phyloP scores from a whole-genome alignment of 306 rosid genomes.

The Delonix regia region DNA sequence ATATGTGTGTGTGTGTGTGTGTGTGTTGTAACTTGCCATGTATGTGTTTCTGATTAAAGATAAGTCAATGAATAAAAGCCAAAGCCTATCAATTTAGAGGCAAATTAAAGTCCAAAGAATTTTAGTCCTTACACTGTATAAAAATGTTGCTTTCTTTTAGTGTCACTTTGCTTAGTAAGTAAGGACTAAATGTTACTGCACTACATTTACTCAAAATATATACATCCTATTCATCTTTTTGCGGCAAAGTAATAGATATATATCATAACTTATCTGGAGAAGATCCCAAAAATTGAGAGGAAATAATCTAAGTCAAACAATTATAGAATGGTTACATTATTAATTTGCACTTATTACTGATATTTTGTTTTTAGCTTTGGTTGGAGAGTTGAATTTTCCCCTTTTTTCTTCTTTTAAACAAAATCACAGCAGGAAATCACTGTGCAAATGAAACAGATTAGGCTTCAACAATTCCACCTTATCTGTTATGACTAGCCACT shows the following conservation, averaged over 20 bases:
- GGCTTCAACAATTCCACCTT: slow-evolving; percentile 21
- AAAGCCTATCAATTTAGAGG: too few relatives aligned
- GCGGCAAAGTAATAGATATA: background rate
- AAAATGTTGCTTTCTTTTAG: too few relatives aligned
- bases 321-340: background rate
- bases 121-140: too few relatives aligned
- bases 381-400: slow-evolving; percentile 20
- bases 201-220: too few relatives aligned
- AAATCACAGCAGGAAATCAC: slow-evolving; percentile 7
- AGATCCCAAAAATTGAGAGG: background rate
- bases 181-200: too few relatives aligned
- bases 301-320: background rate
- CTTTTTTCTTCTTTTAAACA: background rate
- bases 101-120: too few relatives aligned
- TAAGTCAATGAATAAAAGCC: too few relatives aligned
- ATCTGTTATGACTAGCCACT: slow-evolving; percentile 26
- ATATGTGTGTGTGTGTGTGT: too few relatives aligned
- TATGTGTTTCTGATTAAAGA: too few relatives aligned
- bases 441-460: background rate
- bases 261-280: background rate
- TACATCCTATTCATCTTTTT: too few relatives aligned
- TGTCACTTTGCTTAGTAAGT: too few relatives aligned
- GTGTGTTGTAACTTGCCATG: too few relatives aligned
- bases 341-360: background rate
- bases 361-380: background rate